A percentile compares a stretch with the other conserved stretches of the same genome.
Conservation (phyloP, 768 basidiomycete species). For the Leccinum aurantiacum region DNA sequence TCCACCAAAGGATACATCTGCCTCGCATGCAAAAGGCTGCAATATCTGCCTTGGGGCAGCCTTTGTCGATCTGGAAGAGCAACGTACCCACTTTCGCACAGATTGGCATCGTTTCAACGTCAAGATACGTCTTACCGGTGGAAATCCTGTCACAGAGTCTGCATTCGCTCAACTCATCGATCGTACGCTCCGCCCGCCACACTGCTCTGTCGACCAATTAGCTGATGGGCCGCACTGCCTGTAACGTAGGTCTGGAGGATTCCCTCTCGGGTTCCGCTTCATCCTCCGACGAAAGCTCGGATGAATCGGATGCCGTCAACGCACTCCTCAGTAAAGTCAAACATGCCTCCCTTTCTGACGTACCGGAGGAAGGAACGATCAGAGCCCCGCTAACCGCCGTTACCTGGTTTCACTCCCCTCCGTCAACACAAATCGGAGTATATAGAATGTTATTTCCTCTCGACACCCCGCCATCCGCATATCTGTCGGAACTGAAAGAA, state of each 20-base stretch:
- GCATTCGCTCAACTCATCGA: constrained; percentile 80
- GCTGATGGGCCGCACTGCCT: background rate
- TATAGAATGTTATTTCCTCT: constrained; percentile 76
- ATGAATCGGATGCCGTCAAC: constrained; percentile 66
- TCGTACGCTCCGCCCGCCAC: constrained; percentile 46
- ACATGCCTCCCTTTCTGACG: constrained; percentile 44
- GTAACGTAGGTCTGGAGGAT: constrained; percentile 63
- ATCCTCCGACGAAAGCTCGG: constrained; percentile 52
- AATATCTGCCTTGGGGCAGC: constrained; percentile 67
- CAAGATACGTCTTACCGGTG: constrained; percentile 70
- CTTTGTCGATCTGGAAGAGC: constrained; percentile 77
- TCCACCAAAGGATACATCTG: constrained; percentile 31
- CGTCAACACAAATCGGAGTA: constrained; percentile 85
- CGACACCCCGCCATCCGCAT: constrained; percentile 38
- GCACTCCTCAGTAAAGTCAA: constrained; percentile 65
- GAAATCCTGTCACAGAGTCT: constrained; percentile 61
- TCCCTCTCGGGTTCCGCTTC: constrained; percentile 93
- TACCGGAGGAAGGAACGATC: constrained; percentile 41
- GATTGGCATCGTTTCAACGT: constrained; percentile 99
- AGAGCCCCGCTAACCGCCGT: constrained; percentile 63
- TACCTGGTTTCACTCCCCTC: constrained; percentile 88
- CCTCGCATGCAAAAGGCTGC: constrained; percentile 51
- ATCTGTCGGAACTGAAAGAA: constrained; percentile 60
- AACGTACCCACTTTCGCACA: constrained; percentile 83
- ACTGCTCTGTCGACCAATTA: background rate